Evolutionary conservation across 768 basidiomycete species (phyloP).

Genomic region (Naematelia aurantialba): DNA sequence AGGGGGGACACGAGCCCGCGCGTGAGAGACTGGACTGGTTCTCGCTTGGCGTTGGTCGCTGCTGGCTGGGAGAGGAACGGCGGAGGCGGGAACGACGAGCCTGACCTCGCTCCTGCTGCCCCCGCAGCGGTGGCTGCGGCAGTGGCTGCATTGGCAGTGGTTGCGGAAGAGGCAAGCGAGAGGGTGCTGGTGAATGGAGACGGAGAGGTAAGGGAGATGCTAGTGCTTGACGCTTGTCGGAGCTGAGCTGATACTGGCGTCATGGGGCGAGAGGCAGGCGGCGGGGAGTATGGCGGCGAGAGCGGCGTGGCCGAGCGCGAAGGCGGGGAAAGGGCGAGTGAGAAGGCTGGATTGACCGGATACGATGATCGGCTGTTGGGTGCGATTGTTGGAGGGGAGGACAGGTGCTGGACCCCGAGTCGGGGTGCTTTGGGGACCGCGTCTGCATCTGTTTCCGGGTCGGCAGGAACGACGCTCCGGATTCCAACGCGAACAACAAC

Average conservation of each 20-base stretch:
- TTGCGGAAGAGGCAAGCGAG: not conserved
- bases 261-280: constrained; percentile 22
- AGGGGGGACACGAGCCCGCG: constrained; percentile 3
- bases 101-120: not conserved
- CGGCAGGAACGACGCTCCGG: constrained; percentile 7
- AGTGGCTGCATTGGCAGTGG: not conserved
- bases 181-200: constrained; percentile 3
- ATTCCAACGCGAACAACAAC: constrained; percentile 18
- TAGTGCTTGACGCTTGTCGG: constrained; percentile 22
- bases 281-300: constrained; percentile 26
- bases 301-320: constrained; percentile 29
- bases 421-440: constrained; percentile 18
- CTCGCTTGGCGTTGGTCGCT: constrained; percentile 1
- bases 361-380: not conserved
- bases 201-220: constrained; percentile 1
- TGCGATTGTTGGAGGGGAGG: constrained; percentile 3
- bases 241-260: constrained; percentile 32
- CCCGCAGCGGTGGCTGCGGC: too few species aligned
- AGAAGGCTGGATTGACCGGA: constrained; percentile 12
- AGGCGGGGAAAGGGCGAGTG: constrained; percentile 2
- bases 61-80: constrained; percentile 16
- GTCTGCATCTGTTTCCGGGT: constrained; percentile 6
- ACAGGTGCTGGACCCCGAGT: constrained; percentile 32
- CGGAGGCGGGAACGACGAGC: constrained; percentile 25
- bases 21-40: not conserved